Base-by-base conservation (phyloP, 169 alveolate species). In the Plasmodium gonderi region DNA sequence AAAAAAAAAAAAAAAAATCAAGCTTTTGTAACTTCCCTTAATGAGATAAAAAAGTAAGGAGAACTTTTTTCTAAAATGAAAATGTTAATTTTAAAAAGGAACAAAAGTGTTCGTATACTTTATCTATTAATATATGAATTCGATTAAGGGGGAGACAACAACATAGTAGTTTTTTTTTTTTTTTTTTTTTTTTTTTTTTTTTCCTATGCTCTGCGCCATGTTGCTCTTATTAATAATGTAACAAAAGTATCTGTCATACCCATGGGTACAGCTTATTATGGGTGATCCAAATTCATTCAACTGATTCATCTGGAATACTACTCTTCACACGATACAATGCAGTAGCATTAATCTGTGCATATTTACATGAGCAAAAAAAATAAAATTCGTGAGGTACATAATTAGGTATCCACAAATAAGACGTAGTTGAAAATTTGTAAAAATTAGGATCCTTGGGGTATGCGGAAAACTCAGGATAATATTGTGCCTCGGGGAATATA, bases 331-430 rank as follows among this genome's bases (percentile, higher is more conserved):
- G 31, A 36, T 26, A 83, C 1, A 72, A 5, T 26, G 83, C 92
- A 45, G 29, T n/a, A 8, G 75, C 83, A 7, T 29, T 31, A 3
- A 31, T 17, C 12, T 47, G 1, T 3, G 64, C 9, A 74, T 69
- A 83, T n/a, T 1, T 2, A 20, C 92, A 83, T 40, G 33, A 38
- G 29, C 92, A 83, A 40, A 23, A 47, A 26, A 83, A 33, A n/a
- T 26, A 6, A 29, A 83, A 20, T 9, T 69, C 83, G 29, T 38
- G 40, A 33, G 45, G 38, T 54, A 83, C 36, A 0, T 72, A 17
- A 6, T 74, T 36, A 42, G 92, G 92, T n/a, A 83, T 72, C 92
- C 72, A 72, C 60, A 83, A 69, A 42, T 83, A 83, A 26, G 91
- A 67, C 45, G 82, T 83, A 20, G 91, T 80, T 23, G 65, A 44